These are phyloP conservation scores for Neurospora terricola DNA, from an alignment of 495 filamentous ascomycete genomes.

Conservation along the genomic window DNA sequence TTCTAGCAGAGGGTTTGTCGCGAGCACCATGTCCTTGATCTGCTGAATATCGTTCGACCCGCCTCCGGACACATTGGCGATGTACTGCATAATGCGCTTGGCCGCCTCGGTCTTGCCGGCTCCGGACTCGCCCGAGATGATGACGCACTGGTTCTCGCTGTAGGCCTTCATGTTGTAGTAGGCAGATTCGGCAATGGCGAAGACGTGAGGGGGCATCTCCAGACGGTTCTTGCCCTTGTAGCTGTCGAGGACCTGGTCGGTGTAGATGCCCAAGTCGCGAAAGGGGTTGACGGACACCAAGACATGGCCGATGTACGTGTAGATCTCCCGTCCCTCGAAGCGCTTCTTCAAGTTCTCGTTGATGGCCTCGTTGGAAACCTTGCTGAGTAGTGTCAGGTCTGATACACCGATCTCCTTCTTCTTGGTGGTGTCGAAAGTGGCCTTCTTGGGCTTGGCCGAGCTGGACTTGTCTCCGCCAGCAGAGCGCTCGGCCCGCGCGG, in stretches of 20 bases:
- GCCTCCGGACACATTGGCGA: conserved; percentile 90
- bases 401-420: conserved; percentile 99
- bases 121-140: conserved; percentile 97
- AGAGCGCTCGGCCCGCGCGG: conserved; percentile 46
- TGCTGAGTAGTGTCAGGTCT: conserved; percentile 93
- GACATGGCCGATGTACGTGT: conserved; percentile 99
- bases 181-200: conserved; percentile 88
- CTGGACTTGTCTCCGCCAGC: conserved; percentile 39
- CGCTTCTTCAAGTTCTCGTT: conserved; percentile 98
- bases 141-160: conserved; percentile 98
- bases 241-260: conserved; percentile 77
- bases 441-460: conserved; percentile 78
- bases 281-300: conserved; percentile 99
- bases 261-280: conserved; percentile 96
- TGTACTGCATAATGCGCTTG: conserved; percentile 99
- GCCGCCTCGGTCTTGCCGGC: conserved; percentile 99
- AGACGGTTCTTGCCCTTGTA: conserved; percentile 95
- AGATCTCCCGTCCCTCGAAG: conserved; percentile 94
- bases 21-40: conserved; percentile 97
- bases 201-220: conserved; percentile 92
- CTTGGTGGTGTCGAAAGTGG: conserved; percentile 87
- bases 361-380: conserved; percentile 97
- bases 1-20: conserved; percentile 93
- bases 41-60: conserved; percentile 87
- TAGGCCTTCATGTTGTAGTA: conserved; percentile 99